phyloP scores from a whole-genome alignment of 2,329 filamentous ascomycete genomes.

The Colletotrichum incanum region DNA sequence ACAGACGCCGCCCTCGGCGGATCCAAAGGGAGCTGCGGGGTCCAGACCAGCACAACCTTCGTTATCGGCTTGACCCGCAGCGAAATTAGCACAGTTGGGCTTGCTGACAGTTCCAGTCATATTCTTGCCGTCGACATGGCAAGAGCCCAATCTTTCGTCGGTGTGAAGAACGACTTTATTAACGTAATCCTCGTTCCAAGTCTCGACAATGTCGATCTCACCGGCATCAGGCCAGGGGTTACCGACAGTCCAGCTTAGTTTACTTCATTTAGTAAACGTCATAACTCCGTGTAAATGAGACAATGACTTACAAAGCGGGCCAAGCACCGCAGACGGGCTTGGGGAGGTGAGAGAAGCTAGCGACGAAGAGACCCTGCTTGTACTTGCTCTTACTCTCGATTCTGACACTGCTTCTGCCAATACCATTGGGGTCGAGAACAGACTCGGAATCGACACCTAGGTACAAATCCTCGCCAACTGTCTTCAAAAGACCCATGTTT shows the following conservation, averaged over 20 bases:
- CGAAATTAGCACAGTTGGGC: constrained; percentile 59
- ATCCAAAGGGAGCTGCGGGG: constrained; percentile 56
- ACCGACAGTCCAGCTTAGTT: constrained; percentile 63
- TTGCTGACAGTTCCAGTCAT: constrained; percentile 53
- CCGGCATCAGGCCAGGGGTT: constrained; percentile 72
- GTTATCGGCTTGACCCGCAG: constrained; percentile 52
- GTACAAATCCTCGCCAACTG: constrained; percentile 53
- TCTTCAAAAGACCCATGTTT: constrained; percentile 53
- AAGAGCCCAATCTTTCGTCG: no score
- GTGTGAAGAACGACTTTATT: constrained; percentile 76
- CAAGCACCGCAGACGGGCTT: constrained; percentile 77
- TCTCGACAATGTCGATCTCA: constrained; percentile 78
- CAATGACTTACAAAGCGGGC: constrained; percentile 73
- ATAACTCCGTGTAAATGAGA: not conserved
- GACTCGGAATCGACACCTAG: constrained; percentile 57
- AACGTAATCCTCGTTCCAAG: constrained; percentile 69
- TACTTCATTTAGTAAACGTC: constrained; percentile 1
- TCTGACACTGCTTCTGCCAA: constrained; percentile 72
- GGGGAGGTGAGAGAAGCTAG: constrained; percentile 80
- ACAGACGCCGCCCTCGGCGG: constrained; percentile 58
- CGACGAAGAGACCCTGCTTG: constrained; percentile 77
- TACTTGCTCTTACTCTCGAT: constrained; percentile 75
- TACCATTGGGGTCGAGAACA: constrained; percentile 46
- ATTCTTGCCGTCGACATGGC: constrained; percentile 50
- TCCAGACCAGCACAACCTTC: constrained; percentile 61